A percentile compares a stretch with the other conserved stretches of the same genome.
phyloP scores from a whole-genome alignment of 306 rosid species.

The Quercus engelmannii region DNA sequence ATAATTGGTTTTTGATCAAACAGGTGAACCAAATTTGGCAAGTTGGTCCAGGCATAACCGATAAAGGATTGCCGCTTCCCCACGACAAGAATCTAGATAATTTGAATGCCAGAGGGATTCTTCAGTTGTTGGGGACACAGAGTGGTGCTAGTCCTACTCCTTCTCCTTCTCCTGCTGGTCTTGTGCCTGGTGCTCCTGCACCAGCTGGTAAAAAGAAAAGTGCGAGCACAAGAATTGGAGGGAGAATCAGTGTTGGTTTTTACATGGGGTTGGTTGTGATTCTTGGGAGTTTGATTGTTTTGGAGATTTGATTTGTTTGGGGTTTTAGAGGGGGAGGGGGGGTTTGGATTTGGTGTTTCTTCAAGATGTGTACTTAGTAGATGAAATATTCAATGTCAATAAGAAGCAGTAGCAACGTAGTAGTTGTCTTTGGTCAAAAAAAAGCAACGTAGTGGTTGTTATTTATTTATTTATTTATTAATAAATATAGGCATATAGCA shows the following conservation, averaged over 20 bases:
- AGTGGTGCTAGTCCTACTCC: neutral
- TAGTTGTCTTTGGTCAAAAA: no score
- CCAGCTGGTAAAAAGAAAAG: neutral
- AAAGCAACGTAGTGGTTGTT: no score
- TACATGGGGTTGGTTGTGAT: neutral
- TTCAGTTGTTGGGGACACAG: neutral
- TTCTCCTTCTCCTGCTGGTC: neutral
- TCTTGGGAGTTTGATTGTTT: neutral
- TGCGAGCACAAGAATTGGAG: neutral
- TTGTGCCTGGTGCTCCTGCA: neutral
- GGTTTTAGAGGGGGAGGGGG: no score
- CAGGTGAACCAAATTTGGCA: constrained; percentile 62
- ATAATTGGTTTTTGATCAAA: no score
- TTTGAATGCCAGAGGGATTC: neutral
- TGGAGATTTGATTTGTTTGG: neutral
- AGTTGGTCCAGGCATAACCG: constrained; percentile 44
- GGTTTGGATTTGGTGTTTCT: no score
- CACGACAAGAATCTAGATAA: constrained; percentile 10
- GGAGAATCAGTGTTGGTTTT: neutral
- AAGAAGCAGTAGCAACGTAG: no score
- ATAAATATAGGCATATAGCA: no score
- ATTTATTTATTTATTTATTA: no score
- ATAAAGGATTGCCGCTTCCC: neutral
- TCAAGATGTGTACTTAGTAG: no score
- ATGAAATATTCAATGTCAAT: no score